Evolutionary conservation across 257 asterid genomes (phyloP), one percentile per base, ranked within the genome.

Genomic region (Solanum appendiculatum): DNA sequence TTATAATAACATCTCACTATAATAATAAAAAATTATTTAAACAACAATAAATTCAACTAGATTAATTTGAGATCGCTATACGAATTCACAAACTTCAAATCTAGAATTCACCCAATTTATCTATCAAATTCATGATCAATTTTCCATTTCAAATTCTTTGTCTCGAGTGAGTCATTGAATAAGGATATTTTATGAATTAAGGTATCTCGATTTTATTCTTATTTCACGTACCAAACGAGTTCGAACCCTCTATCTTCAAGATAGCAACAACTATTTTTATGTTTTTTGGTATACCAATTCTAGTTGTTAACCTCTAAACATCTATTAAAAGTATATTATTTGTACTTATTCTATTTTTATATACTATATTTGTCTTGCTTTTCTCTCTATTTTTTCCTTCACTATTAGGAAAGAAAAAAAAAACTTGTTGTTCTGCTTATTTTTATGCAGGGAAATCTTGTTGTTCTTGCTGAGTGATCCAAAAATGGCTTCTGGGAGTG

Each of bases 401-500:
- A 5, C 14, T 36, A 72, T 1, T 34, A 34, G 25, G 27, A 34
- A 74, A 37, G 21, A 5, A 12, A 51, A 51, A 51, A 73, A 36
- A 7, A 11, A 37, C 7, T 72, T 72, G 2, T 31, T 16, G 40
- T 69, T 69, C 25, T 33, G 2, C 44, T 11, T 7, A 8, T 23
- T 20, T 20, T 34, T 2, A 56, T 69, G 78, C 25, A 18, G 36
- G n/a, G n/a, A 27, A 66, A 66, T 66, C 42, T 69, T 68, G 75
- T 34, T 46, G 39, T 20, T 46, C 14, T 44, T 46, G 40, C 27
- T 80, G 44, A 29, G 20, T 46, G 1, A 29, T 8, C n/a, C 36
- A 27, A 16, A 29, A 80, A 80, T 81, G 85, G 85, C 44, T 48
- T 81, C 68, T 46, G 68, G 63, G 5, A 29, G 25, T 44, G 84